phyloP scores from a whole-genome alignment of 176 grass and related monocot genomes.

The Tillandsia leiboldiana region DNA sequence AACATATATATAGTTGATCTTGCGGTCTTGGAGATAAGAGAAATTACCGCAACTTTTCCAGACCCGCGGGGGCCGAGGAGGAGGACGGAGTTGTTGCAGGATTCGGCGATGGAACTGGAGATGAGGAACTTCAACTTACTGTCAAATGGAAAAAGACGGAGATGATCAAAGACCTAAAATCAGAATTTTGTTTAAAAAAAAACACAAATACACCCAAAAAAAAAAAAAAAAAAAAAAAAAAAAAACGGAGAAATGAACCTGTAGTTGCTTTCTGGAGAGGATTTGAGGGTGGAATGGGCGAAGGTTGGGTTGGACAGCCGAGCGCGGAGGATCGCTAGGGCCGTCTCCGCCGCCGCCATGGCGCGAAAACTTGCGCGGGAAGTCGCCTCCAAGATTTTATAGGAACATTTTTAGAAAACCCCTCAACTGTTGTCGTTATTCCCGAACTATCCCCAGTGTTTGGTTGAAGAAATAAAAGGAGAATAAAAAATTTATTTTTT shows the following conservation, averaged over 20 bases:
- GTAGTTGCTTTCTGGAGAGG: slow-evolving; percentile 62
- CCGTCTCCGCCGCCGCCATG: slow-evolving; percentile 36
- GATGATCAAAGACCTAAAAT: not conserved
- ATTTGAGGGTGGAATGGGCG: slow-evolving; percentile 44
- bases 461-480: too few species aligned
- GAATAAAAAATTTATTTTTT: too few species aligned
- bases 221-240: not conserved
- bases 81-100: slow-evolving; percentile 74
- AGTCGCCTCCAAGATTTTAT: not conserved
- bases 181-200: not conserved
- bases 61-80: slow-evolving; percentile 63
- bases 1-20: not conserved
- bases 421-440: too few species aligned
- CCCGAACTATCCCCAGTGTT: too few species aligned
- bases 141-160: slow-evolving; percentile 4
- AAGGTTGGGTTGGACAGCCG: slow-evolving; percentile 58
- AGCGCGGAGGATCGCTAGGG: slow-evolving; percentile 35
- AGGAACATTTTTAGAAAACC: too few species aligned
- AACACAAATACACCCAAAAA: not conserved
- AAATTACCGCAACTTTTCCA: slow-evolving; percentile 58
- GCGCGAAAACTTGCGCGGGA: not conserved
- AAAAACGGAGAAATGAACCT: slow-evolving; percentile 21
- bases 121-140: slow-evolving; percentile 81
- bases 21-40: not conserved
- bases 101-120: slow-evolving; percentile 54